Percentiles rank a stretch among this genome's conserved stretches.
phyloP scores from a whole-genome alignment of 768 basidiomycete species.

The Rhizopogon roseolus region DNA sequence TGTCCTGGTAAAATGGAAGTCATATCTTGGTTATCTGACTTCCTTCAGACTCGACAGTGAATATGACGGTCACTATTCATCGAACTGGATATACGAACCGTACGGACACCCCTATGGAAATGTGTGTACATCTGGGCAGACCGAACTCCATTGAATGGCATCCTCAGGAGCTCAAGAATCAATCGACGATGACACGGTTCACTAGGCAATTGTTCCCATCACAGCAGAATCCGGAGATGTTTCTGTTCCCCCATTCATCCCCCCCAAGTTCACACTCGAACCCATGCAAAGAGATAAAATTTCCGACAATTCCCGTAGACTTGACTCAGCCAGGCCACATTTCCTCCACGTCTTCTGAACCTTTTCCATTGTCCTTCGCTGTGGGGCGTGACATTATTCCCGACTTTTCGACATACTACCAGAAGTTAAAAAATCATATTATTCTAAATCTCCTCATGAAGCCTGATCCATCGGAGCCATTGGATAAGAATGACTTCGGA shows the following conservation, averaged over 20 bases:
- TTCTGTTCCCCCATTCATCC: too few species aligned
- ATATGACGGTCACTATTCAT: background rate
- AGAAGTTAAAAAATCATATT: background rate
- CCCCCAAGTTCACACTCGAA: too few species aligned
- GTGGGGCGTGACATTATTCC: background rate
- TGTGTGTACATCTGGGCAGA: background rate
- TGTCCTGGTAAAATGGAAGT: background rate
- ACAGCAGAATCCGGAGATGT: too few species aligned
- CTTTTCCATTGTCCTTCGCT: background rate
- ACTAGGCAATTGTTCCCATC: background rate
- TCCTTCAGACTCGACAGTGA: background rate
- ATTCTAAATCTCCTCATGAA: background rate
- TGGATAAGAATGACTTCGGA: background rate
- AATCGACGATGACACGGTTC: too few species aligned
- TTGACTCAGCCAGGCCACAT: background rate
- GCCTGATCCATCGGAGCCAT: background rate
- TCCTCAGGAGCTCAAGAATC: background rate
- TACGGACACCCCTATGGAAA: background rate
- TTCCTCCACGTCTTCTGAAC: background rate
- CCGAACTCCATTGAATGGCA: background rate
- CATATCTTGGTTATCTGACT: background rate
- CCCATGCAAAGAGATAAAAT: background rate
- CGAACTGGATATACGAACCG: conserved; percentile 3
- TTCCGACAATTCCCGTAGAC: background rate
- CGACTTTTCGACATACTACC: background rate